Percentiles rank a stretch among this genome's conserved stretches.
These are phyloP conservation scores for Aurantiochytrium sp. DNA, from an alignment of 108 stramenopile genomes.

Conservation along the genomic window DNA sequence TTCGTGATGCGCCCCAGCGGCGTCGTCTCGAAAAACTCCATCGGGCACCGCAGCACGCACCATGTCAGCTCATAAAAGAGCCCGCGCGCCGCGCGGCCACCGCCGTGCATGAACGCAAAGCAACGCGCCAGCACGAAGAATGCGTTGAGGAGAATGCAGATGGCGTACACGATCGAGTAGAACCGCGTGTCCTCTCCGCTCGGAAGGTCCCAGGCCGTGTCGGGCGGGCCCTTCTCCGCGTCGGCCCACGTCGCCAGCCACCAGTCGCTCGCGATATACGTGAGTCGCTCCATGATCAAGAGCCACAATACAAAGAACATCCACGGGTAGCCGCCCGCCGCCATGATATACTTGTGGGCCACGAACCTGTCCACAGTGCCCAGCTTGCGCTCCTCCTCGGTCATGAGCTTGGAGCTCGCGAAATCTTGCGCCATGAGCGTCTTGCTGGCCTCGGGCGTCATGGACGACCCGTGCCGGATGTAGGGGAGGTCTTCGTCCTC, in stretches of 20 bases:
- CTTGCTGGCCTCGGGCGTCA: too few relatives aligned
- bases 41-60: constrained; percentile 63
- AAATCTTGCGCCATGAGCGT: not conserved
- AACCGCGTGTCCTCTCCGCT: not conserved
- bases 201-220: not conserved
- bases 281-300: constrained; percentile 66
- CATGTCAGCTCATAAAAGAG: constrained; percentile 41
- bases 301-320: not conserved
- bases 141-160: not conserved
- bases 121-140: not conserved
- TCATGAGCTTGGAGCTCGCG: not conserved
- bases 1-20: constrained; percentile 86
- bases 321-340: not conserved
- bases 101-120: not conserved
- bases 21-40: constrained; percentile 87
- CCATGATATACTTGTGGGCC: not conserved
- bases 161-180: not conserved
- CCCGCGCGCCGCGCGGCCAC: not conserved
- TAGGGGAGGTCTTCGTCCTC: too few relatives aligned
- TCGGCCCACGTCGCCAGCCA: constrained; percentile 76
- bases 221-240: constrained; percentile 40
- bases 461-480: too few relatives aligned
- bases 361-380: not conserved
- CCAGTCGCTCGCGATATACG: constrained; percentile 72
- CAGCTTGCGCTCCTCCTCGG: not conserved